Conservation (phyloP, 306 rosid genomes). For the Luffa acutangula region DNA sequence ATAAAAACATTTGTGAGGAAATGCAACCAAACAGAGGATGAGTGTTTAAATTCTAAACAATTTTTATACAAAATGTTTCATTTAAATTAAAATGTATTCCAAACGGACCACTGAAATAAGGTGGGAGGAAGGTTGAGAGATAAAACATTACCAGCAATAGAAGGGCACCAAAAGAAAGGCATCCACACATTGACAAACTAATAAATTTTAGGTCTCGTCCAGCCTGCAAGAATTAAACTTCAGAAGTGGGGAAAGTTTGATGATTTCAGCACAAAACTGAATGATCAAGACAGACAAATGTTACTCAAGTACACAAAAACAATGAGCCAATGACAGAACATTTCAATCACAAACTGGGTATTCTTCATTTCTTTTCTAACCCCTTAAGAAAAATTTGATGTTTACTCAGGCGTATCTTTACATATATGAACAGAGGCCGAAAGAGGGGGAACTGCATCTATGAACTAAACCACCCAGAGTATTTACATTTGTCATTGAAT, state of each 20-base stretch:
- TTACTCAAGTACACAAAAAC: background rate
- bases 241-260: background rate
- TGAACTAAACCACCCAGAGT: background rate
- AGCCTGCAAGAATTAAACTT: slow-evolving; percentile 43
- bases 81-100: no score
- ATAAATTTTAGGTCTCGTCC: slow-evolving; percentile 76
- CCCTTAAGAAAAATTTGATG: background rate
- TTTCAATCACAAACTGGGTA: background rate
- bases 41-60: no score
- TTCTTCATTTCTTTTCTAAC: background rate
- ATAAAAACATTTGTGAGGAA: no score
- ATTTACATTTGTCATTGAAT: background rate
- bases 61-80: no score
- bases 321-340: background rate
- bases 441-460: background rate
- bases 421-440: no score
- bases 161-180: slow-evolving; percentile 51
- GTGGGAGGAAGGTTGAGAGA: background rate
- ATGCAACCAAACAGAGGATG: no score
- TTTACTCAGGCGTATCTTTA: background rate
- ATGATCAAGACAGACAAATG: background rate
- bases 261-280: background rate
- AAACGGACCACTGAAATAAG: background rate
- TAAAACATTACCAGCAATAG: slow-evolving; percentile 36
- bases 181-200: slow-evolving; percentile 71